Evolutionary conservation across 164 flowering plant species (phyloP), one percentile per base, ranked within the genome.

Genomic region (Kalanchoe fedtschenkoi): DNA sequence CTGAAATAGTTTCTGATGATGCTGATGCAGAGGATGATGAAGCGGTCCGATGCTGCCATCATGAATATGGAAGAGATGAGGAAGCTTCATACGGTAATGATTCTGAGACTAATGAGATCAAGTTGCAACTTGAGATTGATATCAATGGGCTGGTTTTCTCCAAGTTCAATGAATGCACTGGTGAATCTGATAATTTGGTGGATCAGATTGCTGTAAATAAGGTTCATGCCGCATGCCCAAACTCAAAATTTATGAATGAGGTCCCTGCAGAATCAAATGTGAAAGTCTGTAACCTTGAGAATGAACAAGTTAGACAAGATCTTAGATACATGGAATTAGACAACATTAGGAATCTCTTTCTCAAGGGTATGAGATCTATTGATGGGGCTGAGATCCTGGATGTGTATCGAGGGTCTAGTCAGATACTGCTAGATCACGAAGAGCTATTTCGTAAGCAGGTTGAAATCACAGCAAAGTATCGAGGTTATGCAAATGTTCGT

Each of bases 401-500:
- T 26, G 59, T 86, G 24, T 51, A 43, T 14, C 70, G 67, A 15
- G 65, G 73, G 51, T 66, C 80, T 41, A 71, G 81, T 70, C 42
- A 32, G 44, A 34, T 63, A 0, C 62, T 67, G 66, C 68, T 75
- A 64, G 76, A 78, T 69, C 77, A 83, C 7, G 62, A 68, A 34
- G 83, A 85, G 72, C 75, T 83, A 55, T 95, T 95, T 47, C 65
- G 76, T 44, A 87, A 86, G 77, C 99, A 91, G 69, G 75, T 75
- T 38, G 96, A 87, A 62, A 77, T 87, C 17, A 85, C 84, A 0
- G 65, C 64, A 30, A 80, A 68, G 43, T 66, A 59, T 60, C 91
- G 89, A 53, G 96, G 97, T 8, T 71, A 78, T 74, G 83, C 99
- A 32, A 91, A 87, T 80, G 80, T 95, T 63, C 70, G 65, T 9